These are phyloP conservation scores for Globisporangium recalcitrans DNA, from an alignment of 352 stramenopile species.

Conservation along the genomic window DNA sequence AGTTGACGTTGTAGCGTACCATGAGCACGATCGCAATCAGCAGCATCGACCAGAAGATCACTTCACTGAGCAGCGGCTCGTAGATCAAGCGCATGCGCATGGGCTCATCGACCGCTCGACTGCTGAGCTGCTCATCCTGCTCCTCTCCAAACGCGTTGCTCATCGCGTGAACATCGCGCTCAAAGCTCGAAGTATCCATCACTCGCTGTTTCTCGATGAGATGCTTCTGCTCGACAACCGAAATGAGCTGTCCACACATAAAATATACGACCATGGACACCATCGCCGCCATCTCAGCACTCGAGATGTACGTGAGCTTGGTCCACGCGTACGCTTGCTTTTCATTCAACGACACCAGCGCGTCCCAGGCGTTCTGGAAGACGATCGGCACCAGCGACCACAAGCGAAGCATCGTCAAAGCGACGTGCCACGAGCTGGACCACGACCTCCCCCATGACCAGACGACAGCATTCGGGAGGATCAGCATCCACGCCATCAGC, in stretches of 20 bases:
- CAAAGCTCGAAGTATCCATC: background rate
- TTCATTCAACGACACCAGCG: conserved; percentile 28
- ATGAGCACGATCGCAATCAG: background rate
- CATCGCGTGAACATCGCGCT: background rate
- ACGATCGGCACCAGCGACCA: conserved; percentile 30
- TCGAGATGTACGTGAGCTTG: conserved; percentile 28
- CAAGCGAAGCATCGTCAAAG: conserved; percentile 28
- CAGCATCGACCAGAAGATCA: conserved; percentile 1
- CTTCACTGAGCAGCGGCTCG: background rate
- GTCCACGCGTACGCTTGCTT: conserved; percentile 28
- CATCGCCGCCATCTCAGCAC: conserved; percentile 24
- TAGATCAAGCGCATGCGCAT: background rate
- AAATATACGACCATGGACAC: conserved; percentile 5
- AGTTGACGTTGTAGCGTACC: conserved; percentile 1
- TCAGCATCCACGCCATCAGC: conserved; percentile 45
- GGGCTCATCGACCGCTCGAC: background rate
- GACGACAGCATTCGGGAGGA: conserved; percentile 40
- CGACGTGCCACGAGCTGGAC: conserved; percentile 25
- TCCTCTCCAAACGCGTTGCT: background rate
- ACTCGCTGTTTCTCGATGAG: background rate
- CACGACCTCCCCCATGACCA: conserved; percentile 29
- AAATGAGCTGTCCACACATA: background rate
- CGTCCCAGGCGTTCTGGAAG: conserved; percentile 24
- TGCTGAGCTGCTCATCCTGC: background rate
- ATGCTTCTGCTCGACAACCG: background rate